These are phyloP conservation scores for Phlebiopsis flavidoalba DNA, from an alignment of 768 basidiomycete genomes.

Conservation along the genomic window DNA sequence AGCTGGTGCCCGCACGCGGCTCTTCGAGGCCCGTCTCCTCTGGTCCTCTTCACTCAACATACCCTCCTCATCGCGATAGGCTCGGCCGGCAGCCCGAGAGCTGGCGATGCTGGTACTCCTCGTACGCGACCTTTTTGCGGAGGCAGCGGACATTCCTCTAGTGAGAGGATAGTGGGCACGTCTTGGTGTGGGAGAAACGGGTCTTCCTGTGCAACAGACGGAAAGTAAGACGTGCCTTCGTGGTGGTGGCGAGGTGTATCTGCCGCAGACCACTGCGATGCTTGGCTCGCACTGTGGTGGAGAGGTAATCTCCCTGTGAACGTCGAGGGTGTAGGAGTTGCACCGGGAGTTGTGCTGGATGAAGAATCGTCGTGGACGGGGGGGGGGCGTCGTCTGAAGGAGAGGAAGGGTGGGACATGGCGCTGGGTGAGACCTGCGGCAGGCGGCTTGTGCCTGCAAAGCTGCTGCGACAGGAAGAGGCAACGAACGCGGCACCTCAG, in stretches of 20 bases:
- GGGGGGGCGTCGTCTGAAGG: slow-evolving; percentile 11
- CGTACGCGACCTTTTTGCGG: slow-evolving; percentile 37
- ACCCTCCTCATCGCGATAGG: slow-evolving; percentile 40
- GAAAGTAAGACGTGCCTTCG: slow-evolving; percentile 65
- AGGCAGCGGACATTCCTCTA: slow-evolving; percentile 48
- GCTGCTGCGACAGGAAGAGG: slow-evolving; percentile 3
- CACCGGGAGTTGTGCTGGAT: slow-evolving; percentile 8
- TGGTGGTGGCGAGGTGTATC: slow-evolving; percentile 62
- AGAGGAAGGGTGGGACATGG: slow-evolving; percentile 12
- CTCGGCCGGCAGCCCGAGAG: slow-evolving; percentile 42
- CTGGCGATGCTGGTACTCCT: slow-evolving; percentile 65
- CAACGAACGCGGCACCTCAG: neutral
- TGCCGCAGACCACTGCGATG: slow-evolving; percentile 52
- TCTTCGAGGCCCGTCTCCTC: slow-evolving; percentile 13
- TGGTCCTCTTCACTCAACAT: slow-evolving; percentile 46
- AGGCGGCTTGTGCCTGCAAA: neutral
- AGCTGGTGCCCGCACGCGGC: slow-evolving; percentile 26
- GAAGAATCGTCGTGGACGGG: slow-evolving; percentile 10
- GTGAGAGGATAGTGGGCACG: slow-evolving; percentile 38
- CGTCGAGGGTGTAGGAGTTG: slow-evolving; percentile 4
- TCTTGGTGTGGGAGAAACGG: slow-evolving; percentile 42
- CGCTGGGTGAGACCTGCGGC: neutral
- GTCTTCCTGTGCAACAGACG: slow-evolving; percentile 33
- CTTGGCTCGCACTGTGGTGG: slow-evolving; percentile 35
- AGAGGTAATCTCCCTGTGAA: slow-evolving; percentile 15